Conservation (phyloP, 164 flowering plant species). For the Platanus orientalis region DNA sequence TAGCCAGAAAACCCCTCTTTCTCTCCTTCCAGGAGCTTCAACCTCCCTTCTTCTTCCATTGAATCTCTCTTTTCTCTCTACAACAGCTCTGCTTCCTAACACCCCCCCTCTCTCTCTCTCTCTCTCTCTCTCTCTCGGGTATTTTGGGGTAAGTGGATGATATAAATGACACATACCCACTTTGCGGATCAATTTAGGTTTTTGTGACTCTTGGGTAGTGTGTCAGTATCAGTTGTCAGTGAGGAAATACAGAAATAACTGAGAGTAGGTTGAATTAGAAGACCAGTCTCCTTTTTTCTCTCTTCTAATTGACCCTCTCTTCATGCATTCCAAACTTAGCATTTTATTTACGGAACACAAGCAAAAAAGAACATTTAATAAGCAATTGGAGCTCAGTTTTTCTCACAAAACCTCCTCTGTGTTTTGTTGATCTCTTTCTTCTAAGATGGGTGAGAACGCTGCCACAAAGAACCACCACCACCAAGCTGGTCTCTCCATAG, state of each 20-base stretch:
- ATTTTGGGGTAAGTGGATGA: neutral
- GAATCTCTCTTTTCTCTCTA: neutral
- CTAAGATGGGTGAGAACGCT: slow-evolving; percentile 14
- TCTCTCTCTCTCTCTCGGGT: neutral
- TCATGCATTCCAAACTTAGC: neutral
- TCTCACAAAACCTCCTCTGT: slow-evolving; percentile 1
- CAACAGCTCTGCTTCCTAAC: neutral
- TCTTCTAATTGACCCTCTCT: neutral
- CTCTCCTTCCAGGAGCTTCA: neutral
- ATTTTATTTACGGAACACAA: neutral
- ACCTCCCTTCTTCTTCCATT: neutral
- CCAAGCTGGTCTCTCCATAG: slow-evolving; percentile 8
- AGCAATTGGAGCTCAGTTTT: neutral
- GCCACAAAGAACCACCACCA: slow-evolving; percentile 10
- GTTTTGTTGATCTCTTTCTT: neutral
- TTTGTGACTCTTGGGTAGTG: slow-evolving; percentile 7
- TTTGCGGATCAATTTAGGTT: slow-evolving; percentile 1
- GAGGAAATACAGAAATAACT: neutral
- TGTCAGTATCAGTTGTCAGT: neutral
- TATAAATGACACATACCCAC: neutral
- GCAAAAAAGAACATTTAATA: neutral
- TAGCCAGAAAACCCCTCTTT: neutral
- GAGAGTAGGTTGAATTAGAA: neutral
- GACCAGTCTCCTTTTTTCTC: neutral
- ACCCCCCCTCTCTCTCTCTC: neutral